phyloP scores from a whole-genome alignment of 495 filamentous ascomycete genomes.

The Oleoguttula mirabilis region DNA sequence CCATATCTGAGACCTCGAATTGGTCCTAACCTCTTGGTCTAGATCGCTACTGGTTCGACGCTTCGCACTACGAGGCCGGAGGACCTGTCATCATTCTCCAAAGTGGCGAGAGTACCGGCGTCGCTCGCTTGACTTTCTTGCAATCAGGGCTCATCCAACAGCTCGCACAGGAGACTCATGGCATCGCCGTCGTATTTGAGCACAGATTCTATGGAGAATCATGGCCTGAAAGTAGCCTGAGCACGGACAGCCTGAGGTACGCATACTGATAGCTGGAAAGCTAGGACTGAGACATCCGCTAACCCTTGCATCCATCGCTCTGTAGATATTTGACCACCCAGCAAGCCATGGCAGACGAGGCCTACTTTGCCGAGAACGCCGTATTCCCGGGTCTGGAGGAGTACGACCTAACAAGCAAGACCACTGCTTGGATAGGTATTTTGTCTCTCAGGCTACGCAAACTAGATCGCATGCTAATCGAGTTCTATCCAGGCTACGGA shows the following conservation, averaged over 20 bases:
- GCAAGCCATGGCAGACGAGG: slow-evolving; percentile 59
- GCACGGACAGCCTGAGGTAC: slow-evolving; percentile 55
- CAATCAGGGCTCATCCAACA: slow-evolving; percentile 58
- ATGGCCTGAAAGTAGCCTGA: slow-evolving; percentile 46
- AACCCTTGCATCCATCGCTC: no score
- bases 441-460: no score
- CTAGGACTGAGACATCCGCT: no score
- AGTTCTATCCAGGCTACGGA: slow-evolving; percentile 64
- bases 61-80: slow-evolving; percentile 50
- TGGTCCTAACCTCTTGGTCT: slow-evolving; percentile 44
- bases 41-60: slow-evolving; percentile 71
- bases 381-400: slow-evolving; percentile 54
- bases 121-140: slow-evolving; percentile 47
- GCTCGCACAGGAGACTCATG: slow-evolving; percentile 49
- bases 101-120: slow-evolving; percentile 50
- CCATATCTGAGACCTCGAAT: slow-evolving; percentile 53
- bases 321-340: slow-evolving; percentile 67
- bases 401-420: slow-evolving; percentile 42
- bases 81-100: slow-evolving; percentile 62
- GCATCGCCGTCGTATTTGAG: slow-evolving; percentile 63
- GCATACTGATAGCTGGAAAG: no score
- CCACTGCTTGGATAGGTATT: slow-evolving; percentile 34
- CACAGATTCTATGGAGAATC: slow-evolving; percentile 62
- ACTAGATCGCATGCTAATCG: no score
- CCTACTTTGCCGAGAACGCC: slow-evolving; percentile 57